Percentiles rank a stretch among this genome's conserved stretches.
Evolutionary conservation across 2,329 filamentous ascomycete species (phyloP).

Genomic region (Albophoma yamanashiensis): DNA sequence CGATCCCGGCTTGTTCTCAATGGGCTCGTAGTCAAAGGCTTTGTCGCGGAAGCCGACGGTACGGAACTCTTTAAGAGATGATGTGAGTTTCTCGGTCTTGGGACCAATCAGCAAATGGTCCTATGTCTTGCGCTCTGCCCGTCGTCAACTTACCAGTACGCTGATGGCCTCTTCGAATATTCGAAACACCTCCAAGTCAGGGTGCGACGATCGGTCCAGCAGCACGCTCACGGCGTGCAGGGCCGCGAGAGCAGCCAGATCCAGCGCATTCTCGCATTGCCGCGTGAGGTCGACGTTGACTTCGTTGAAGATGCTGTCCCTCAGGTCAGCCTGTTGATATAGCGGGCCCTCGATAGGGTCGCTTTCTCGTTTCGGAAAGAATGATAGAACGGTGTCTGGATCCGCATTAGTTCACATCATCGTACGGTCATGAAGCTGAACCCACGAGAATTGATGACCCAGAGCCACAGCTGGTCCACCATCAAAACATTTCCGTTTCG

Average conservation of each 20-base stretch:
- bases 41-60: conserved; percentile 42
- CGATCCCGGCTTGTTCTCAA: conserved; percentile 27
- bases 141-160: conserved; percentile 35
- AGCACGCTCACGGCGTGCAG: conserved; percentile 52
- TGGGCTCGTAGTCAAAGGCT: conserved; percentile 25
- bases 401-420: conserved; percentile 1
- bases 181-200: conserved; percentile 51
- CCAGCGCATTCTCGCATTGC: conserved; percentile 49
- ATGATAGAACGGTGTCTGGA: conserved; percentile 39
- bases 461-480: conserved; percentile 57
- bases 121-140: fast-evolving
- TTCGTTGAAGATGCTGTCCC: conserved; percentile 55
- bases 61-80: conserved; percentile 51
- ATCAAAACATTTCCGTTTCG: conserved; percentile 50
- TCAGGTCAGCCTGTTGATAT: conserved; percentile 49
- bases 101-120: background rate
- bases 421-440: background rate
- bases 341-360: conserved; percentile 42
- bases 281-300: conserved; percentile 53
- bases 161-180: conserved; percentile 59
- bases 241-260: conserved; percentile 51
- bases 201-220: conserved; percentile 47
- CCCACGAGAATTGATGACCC: conserved; percentile 43
- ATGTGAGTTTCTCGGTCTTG: conserved; percentile 52
- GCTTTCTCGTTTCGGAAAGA: conserved; percentile 45